These are phyloP conservation scores for Bullera alba DNA, from an alignment of 768 basidiomycete genomes.

Conservation along the genomic window DNA sequence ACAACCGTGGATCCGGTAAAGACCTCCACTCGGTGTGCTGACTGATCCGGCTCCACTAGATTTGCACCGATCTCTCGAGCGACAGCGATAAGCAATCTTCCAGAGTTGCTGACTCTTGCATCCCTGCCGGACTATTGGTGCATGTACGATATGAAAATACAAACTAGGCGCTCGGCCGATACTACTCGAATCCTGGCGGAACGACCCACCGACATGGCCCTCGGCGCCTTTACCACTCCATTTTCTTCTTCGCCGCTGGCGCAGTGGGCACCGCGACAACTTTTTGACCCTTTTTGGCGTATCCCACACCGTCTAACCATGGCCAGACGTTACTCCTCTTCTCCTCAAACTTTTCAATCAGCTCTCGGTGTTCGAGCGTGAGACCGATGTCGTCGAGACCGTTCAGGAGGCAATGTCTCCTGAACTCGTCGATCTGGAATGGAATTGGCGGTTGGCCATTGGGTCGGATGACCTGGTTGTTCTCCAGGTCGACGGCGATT, in stretches of 20 bases:
- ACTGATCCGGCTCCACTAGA: no score
- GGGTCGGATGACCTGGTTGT: constrained; percentile 60
- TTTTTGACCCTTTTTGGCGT: constrained; percentile 56
- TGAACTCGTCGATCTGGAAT: constrained; percentile 83
- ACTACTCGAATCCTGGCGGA: neutral
- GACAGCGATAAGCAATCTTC: no score
- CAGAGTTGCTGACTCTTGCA: no score
- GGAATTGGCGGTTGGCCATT: constrained; percentile 63
- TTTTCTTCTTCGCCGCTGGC: constrained; percentile 36
- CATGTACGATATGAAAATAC: no score
- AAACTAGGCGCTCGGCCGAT: no score
- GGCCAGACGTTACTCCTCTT: constrained; percentile 74
- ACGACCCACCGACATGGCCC: neutral
- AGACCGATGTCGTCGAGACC: constrained; percentile 94
- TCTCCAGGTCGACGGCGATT: constrained; percentile 77
- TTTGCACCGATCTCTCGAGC: no score
- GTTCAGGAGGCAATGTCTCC: constrained; percentile 86
- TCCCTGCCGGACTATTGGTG: no score
- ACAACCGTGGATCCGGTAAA: no score
- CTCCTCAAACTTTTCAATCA: constrained; percentile 74
- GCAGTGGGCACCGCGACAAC: constrained; percentile 36
- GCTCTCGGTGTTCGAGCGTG: constrained; percentile 69
- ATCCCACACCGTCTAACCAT: constrained; percentile 95
- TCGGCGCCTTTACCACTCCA: constrained; percentile 42
- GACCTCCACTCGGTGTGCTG: no score